Evolutionary conservation across 148 eudicot genomes (phyloP).

Genomic region (Arbutus unedo): DNA sequence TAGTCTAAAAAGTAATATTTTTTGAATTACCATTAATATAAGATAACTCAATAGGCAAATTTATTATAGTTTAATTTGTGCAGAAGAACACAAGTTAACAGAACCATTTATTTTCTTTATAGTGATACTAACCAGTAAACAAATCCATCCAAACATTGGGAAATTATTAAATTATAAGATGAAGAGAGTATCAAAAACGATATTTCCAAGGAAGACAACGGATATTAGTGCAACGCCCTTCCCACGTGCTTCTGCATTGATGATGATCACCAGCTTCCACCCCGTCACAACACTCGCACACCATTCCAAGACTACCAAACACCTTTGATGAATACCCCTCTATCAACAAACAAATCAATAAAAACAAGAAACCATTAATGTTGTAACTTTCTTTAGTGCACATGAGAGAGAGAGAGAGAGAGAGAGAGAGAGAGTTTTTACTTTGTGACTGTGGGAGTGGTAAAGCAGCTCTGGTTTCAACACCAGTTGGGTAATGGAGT

Average conservation of each 20-base stretch:
- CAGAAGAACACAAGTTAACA: no score
- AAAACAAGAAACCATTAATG: neutral
- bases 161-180: no score
- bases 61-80: no score
- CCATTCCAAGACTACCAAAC: constrained; percentile 23
- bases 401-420: neutral
- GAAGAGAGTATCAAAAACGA: neutral
- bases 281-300: constrained; percentile 25
- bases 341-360: neutral
- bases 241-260: constrained; percentile 23
- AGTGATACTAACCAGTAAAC: no score
- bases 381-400: neutral
- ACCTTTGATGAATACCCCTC: constrained; percentile 14
- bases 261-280: neutral
- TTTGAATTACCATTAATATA: no score
- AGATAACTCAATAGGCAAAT: no score
- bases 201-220: constrained; percentile 31
- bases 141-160: no score
- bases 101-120: no score
- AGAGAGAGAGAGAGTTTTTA: constrained; percentile 9
- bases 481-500: neutral
- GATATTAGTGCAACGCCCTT: constrained; percentile 22
- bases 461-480: neutral
- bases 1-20: no score
- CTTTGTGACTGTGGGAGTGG: neutral